Conservation (phyloP, 2,329 filamentous ascomycete species). For the Xylariaceae sp. region DNA sequence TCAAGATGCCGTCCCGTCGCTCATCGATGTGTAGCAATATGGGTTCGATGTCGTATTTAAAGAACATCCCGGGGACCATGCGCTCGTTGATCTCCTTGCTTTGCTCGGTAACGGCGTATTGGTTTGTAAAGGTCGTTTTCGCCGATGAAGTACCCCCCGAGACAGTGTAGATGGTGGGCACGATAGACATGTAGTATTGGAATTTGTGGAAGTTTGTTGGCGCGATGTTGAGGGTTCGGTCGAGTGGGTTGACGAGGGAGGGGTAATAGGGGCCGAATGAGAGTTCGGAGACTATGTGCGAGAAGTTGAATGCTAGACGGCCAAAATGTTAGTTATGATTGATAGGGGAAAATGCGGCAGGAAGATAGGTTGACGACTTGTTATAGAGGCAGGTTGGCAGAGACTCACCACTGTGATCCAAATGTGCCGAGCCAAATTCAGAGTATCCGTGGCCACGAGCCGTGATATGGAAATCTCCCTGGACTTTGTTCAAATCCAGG, state of each 20-base stretch:
- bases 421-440: slow-evolving; percentile 67
- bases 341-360: too few species aligned
- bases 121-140: slow-evolving; percentile 82
- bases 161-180: slow-evolving; percentile 88
- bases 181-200: slow-evolving; percentile 95
- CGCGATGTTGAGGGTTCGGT: slow-evolving; percentile 81
- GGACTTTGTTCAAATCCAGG: slow-evolving; percentile 91
- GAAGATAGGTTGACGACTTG: too few species aligned
- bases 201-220: slow-evolving; percentile 83
- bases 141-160: slow-evolving; percentile 40
- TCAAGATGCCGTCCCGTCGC: slow-evolving; percentile 70
- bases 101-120: slow-evolving; percentile 96
- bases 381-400: neutral
- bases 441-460: slow-evolving; percentile 93
- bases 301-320: slow-evolving; percentile 85
- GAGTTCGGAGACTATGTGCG: slow-evolving; percentile 91
- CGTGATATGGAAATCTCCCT: slow-evolving; percentile 97
- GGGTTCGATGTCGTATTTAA: slow-evolving; percentile 99
- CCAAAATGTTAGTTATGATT: too few species aligned
- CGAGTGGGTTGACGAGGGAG: slow-evolving; percentile 87
- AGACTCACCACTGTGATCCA: slow-evolving; percentile 73
- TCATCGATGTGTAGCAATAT: slow-evolving; percentile 85
- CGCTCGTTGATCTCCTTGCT: slow-evolving; percentile 67
- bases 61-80: slow-evolving; percentile 83
- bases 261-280: slow-evolving; percentile 98